These are phyloP conservation scores for Colletotrichum musicola DNA, from an alignment of 2,329 filamentous ascomycete species.

Conservation along the genomic window DNA sequence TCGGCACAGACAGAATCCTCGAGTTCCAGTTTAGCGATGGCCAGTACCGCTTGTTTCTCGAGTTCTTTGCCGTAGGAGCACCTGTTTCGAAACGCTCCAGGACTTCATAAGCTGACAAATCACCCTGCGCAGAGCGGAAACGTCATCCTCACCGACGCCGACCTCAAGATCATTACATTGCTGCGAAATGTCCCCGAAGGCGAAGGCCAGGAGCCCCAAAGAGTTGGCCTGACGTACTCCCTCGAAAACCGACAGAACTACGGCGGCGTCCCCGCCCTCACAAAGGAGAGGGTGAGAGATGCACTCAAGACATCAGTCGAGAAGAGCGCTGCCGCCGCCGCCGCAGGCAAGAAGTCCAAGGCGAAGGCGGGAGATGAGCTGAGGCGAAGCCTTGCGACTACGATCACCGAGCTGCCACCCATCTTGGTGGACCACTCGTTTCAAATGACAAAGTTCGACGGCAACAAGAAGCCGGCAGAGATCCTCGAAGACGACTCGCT, in stretches of 20 bases:
- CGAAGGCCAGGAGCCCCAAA: constrained; percentile 85
- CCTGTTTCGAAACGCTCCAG: neutral
- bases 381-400: constrained; percentile 83
- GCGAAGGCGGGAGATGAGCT: constrained; percentile 81
- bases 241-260: constrained; percentile 89
- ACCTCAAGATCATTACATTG: constrained; percentile 84
- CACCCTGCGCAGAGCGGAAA: constrained; percentile 75
- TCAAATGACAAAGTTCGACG: constrained; percentile 76
- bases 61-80: constrained; percentile 82
- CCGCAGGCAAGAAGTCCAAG: constrained; percentile 75
- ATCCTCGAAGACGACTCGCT: constrained; percentile 75
- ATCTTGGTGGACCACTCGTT: constrained; percentile 90
- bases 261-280: constrained; percentile 78
- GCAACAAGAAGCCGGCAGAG: constrained; percentile 73
- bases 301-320: constrained; percentile 77
- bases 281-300: constrained; percentile 76
- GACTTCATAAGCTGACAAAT: neutral
- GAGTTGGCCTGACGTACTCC: constrained; percentile 82
- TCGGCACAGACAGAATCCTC: constrained; percentile 93
- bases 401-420: constrained; percentile 90
- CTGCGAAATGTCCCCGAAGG: constrained; percentile 84
- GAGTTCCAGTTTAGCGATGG: constrained; percentile 95
- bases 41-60: constrained; percentile 85
- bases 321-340: constrained; percentile 64
- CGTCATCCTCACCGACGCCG: constrained; percentile 88